phyloP scores from a whole-genome alignment of 1,139 yeast genomes.

The Lodderomyces parapsilosis region DNA sequence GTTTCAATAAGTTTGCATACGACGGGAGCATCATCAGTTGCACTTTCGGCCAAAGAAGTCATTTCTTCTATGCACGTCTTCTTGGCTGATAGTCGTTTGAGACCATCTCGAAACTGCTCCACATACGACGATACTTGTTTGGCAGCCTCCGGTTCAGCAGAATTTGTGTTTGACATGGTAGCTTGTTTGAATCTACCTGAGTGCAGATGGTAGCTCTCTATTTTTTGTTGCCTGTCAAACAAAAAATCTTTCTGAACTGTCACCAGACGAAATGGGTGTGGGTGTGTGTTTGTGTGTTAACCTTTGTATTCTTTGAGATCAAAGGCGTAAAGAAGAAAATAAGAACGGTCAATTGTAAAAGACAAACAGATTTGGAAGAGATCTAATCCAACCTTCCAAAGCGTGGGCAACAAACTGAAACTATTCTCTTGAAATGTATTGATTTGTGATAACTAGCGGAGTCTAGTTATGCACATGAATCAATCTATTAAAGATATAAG shows the following conservation, averaged over 20 bases:
- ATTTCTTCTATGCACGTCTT: constrained; percentile 40
- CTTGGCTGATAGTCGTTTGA: constrained; percentile 38
- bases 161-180: not conserved
- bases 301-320: no score
- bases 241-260: no score
- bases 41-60: constrained; percentile 38
- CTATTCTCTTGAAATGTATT: not conserved
- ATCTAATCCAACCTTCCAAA: not conserved
- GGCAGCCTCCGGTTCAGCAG: not conserved
- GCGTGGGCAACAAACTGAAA: no score
- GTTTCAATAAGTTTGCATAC: constrained; percentile 35
- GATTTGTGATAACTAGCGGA: not conserved
- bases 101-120: constrained; percentile 25
- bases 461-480: not conserved
- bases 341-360: no score
- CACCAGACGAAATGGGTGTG: no score
- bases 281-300: no score
- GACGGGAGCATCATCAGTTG: constrained; percentile 26
- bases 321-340: no score
- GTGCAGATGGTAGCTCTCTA: no score
- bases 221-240: no score
- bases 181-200: not conserved
- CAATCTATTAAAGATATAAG: constrained; percentile 1
- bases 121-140: not conserved
- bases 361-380: no score